phyloP scores from a whole-genome alignment of 2,329 filamentous ascomycete genomes.

The Beauveria bassiana region DNA sequence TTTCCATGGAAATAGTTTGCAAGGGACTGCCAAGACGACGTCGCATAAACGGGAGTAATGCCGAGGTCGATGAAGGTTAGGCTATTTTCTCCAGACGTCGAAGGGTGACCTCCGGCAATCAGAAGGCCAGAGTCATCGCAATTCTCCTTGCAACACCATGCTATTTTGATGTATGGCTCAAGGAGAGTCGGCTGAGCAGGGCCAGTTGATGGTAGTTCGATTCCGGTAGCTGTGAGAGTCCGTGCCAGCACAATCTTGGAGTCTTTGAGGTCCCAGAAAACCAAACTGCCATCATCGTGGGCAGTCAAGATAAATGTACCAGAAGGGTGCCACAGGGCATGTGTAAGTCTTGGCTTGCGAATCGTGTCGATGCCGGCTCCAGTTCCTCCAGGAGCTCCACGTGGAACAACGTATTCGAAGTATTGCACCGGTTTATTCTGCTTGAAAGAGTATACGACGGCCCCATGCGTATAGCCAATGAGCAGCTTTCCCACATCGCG shows the following conservation, averaged over 20 bases:
- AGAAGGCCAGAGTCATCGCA: constrained; percentile 87
- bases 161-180: constrained; percentile 68
- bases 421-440: constrained; percentile 71
- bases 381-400: constrained; percentile 78
- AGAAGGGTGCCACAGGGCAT: constrained; percentile 90
- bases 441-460: constrained; percentile 90
- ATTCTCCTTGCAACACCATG: constrained; percentile 92
- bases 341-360: constrained; percentile 67
- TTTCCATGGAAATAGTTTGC: constrained; percentile 74
- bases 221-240: constrained; percentile 64
- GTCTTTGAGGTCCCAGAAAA: constrained; percentile 91
- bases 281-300: constrained; percentile 84
- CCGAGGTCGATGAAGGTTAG: constrained; percentile 88
- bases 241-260: constrained; percentile 76
- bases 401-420: constrained; percentile 75
- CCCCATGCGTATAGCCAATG: constrained; percentile 84
- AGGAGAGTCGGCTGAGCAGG: constrained; percentile 51
- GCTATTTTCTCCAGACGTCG: constrained; percentile 61
- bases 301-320: constrained; percentile 82
- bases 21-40: constrained; percentile 80
- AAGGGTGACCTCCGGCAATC: constrained; percentile 70
- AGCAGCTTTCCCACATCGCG: constrained; percentile 86
- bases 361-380: constrained; percentile 51
- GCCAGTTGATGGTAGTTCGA: constrained; percentile 57
- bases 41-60: constrained; percentile 80